Evolutionary conservation across 345 rosid species (phyloP).

Genomic region (Geranium brycei): DNA sequence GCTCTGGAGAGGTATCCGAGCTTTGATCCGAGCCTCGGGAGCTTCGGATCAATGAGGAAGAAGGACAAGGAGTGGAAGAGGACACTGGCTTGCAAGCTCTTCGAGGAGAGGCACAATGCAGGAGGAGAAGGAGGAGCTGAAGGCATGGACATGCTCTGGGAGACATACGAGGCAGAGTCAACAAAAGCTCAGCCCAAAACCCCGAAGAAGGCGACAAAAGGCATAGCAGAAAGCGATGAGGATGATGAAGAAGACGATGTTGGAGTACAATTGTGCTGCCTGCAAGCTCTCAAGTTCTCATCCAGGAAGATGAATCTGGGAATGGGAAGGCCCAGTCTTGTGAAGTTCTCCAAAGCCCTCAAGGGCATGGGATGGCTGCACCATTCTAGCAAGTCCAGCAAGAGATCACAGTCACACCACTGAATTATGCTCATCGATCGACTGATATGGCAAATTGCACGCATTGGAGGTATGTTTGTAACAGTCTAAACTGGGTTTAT

Average conservation of each 20-base stretch:
- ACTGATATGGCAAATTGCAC: too few relatives aligned
- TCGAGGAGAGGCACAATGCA: constrained; percentile 67
- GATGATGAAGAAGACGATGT: constrained; percentile 35
- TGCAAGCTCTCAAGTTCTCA: constrained; percentile 80
- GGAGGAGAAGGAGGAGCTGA: constrained; percentile 25
- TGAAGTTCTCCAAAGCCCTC: constrained; percentile 57
- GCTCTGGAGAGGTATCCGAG: constrained; percentile 2
- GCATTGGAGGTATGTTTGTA: too few relatives aligned
- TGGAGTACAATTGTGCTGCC: constrained; percentile 60
- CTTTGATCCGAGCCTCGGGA: constrained; percentile 23
- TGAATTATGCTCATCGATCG: too few relatives aligned
- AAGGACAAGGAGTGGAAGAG: constrained; percentile 89
- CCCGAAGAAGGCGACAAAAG: constrained; percentile 23
- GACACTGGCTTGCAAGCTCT: constrained; percentile 86
- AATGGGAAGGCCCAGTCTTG: constrained; percentile 67
- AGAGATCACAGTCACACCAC: too few relatives aligned
- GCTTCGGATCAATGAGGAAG: constrained; percentile 72
- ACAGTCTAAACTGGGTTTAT: too few relatives aligned
- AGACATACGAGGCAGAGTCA: constrained; percentile 56
- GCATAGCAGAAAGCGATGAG: constrained; percentile 9
- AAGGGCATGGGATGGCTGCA: constrained; percentile 66
- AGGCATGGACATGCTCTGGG: constrained; percentile 95
- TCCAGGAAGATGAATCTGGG: constrained; percentile 88
- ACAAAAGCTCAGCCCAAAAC: constrained; percentile 18
- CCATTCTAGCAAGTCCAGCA: constrained; percentile 23